Conservation (phyloP, 805 yeast genomes). For the Wickerhamiella siamensis region DNA sequence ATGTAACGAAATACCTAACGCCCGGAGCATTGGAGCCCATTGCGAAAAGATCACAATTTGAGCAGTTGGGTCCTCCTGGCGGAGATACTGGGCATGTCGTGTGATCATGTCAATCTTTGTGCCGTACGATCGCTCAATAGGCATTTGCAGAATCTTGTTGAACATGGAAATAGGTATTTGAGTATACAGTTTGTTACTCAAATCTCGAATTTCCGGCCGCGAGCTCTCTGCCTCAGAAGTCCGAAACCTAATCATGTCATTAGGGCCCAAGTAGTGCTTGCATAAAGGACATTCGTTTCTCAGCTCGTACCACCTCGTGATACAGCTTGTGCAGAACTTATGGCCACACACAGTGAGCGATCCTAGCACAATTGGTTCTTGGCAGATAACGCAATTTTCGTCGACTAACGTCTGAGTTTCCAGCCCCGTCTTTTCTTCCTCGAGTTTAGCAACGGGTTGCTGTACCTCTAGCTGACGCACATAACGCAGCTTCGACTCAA, state of each 20-base stretch:
- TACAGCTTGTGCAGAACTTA: conserved; percentile 70
- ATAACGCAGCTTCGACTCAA: conserved; percentile 18
- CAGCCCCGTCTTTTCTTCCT: background rate
- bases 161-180: conserved; percentile 16
- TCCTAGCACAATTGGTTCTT: conserved; percentile 54
- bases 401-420: background rate
- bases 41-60: conserved; percentile 86
- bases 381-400: conserved; percentile 63
- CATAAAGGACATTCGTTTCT: conserved; percentile 69
- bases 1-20: conserved; percentile 51
- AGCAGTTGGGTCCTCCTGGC: conserved; percentile 39
- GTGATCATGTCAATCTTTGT: conserved; percentile 77
- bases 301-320: conserved; percentile 53
- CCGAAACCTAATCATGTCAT: conserved; percentile 36
- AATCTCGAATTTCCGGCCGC: background rate
- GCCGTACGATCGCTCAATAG: conserved; percentile 46
- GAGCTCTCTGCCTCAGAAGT: background rate
- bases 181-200: conserved; percentile 16
- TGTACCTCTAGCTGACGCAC: conserved; percentile 11
- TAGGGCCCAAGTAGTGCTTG: conserved; percentile 34
- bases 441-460: conserved; percentile 1
- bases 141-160: conserved; percentile 28
- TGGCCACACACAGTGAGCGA: conserved; percentile 86
- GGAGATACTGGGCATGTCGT: conserved; percentile 53
- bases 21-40: conserved; percentile 60